These are phyloP conservation scores for Euphorbia celastroides DNA, from an alignment of 441 rosid genomes.

Conservation along the genomic window DNA sequence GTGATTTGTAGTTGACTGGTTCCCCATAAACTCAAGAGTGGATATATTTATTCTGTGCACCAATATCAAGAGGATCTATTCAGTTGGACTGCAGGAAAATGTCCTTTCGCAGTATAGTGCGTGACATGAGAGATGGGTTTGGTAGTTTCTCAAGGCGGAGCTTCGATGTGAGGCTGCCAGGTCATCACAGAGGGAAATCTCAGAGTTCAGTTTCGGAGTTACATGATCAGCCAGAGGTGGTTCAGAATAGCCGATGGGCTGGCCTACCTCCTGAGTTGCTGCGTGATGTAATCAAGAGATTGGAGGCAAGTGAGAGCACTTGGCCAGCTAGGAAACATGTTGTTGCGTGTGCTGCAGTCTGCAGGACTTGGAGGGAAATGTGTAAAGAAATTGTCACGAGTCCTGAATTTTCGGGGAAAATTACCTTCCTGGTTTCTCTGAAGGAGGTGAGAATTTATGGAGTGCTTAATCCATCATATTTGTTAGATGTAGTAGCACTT, in stretches of 20 bases:
- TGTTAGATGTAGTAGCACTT: no score
- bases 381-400: conserved; percentile 84
- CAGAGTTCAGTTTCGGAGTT: conserved; percentile 70
- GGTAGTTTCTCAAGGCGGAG: conserved; percentile 88
- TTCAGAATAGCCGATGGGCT: conserved; percentile 83
- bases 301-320: conserved; percentile 56
- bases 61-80: conserved; percentile 9
- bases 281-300: conserved; percentile 55
- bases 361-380: conserved; percentile 95
- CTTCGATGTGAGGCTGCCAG: conserved; percentile 73
- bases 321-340: conserved; percentile 95
- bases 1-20: conserved; percentile 12
- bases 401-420: conserved; percentile 37
- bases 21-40: conserved; percentile 20
- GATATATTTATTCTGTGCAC: conserved; percentile 15
- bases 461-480: no score
- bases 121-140: conserved; percentile 86
- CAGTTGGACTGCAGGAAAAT: conserved; percentile 26
- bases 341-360: conserved; percentile 91
- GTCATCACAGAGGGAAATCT: conserved; percentile 61
- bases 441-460: no score
- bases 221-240: conserved; percentile 48
- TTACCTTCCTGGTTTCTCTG: no score
- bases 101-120: conserved; percentile 93
- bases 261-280: conserved; percentile 88